These are phyloP conservation scores for Globisporangium paddicum DNA, from an alignment of 352 stramenopile genomes.

Conservation along the genomic window DNA sequence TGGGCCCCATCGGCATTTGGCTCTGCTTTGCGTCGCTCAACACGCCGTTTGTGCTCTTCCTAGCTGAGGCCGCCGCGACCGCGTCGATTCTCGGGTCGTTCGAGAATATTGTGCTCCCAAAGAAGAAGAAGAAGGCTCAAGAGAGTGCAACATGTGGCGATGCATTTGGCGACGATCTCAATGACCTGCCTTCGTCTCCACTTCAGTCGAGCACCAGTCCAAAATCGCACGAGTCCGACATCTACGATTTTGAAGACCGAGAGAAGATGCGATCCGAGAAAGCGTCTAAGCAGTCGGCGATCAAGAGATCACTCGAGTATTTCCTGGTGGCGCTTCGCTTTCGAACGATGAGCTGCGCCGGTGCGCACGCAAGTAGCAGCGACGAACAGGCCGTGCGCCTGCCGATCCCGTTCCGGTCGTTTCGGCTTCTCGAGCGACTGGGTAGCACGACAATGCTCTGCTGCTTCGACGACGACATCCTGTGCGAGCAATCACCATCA, in stretches of 20 bases:
- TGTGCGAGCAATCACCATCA: constrained; percentile 74
- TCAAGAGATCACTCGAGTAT: constrained; percentile 69
- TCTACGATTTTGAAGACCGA: constrained; percentile 82
- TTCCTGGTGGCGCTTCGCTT: constrained; percentile 68
- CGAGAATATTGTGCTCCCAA: constrained; percentile 49
- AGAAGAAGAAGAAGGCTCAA: constrained; percentile 11
- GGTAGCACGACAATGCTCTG: constrained; percentile 86
- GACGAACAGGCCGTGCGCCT: constrained; percentile 23
- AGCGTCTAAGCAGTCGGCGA: constrained; percentile 52
- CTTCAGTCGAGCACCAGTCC: background rate
- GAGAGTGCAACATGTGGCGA: background rate
- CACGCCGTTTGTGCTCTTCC: constrained; percentile 72
- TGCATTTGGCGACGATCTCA: background rate
- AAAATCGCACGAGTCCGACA: constrained; percentile 30
- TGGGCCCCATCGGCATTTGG: constrained; percentile 73
- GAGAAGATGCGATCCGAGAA: constrained; percentile 75
- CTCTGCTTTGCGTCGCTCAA: constrained; percentile 86
- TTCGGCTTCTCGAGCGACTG: constrained; percentile 73
- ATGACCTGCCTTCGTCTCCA: constrained; percentile 2
- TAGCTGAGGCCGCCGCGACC: constrained; percentile 67
- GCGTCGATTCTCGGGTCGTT: constrained; percentile 76
- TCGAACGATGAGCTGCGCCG: constrained; percentile 43
- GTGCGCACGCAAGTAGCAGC: constrained; percentile 36
- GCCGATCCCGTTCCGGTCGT: constrained; percentile 65
- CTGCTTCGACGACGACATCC: constrained; percentile 84